Percentiles rank a stretch among this genome's conserved stretches.
phyloP scores from a whole-genome alignment of 371 early-diverging fungal genomes.

The Choanephora cucurbitarum region DNA sequence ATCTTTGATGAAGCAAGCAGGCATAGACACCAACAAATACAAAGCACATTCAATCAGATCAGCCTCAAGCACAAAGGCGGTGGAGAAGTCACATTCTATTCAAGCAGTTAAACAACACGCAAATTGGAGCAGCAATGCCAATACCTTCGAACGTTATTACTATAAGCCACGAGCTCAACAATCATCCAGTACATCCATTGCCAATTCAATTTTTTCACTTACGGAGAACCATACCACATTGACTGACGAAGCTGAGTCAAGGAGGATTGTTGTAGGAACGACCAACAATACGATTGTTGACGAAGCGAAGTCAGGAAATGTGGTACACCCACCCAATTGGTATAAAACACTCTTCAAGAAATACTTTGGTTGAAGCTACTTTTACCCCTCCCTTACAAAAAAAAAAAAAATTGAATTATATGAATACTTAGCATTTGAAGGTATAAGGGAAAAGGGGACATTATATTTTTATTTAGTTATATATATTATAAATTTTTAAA shows the following conservation, averaged over 20 bases:
- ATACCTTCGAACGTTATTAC: constrained; percentile 14
- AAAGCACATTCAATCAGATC: constrained; percentile 13
- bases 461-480: too few species aligned
- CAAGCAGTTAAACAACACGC: constrained; percentile 10
- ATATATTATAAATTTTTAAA: too few species aligned
- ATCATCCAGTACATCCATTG: constrained; percentile 87
- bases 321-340: constrained; percentile 14
- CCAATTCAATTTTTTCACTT: constrained; percentile 45
- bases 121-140: constrained; percentile 4
- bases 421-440: too few species aligned
- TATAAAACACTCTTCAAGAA: neutral
- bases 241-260: constrained; percentile 13
- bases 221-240: constrained; percentile 15
- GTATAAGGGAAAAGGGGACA: too few species aligned
- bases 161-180: constrained; percentile 75
- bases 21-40: constrained; percentile 1
- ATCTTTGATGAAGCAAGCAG: neutral
- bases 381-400: too few species aligned
- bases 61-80: constrained; percentile 18
- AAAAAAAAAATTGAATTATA: too few species aligned
- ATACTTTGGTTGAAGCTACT: too few species aligned
- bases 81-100: neutral
- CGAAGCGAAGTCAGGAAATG: constrained; percentile 13
- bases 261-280: constrained; percentile 15
- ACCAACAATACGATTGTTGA: constrained; percentile 16